A percentile compares a stretch with the other conserved stretches of the same genome.
Conservation (phyloP, 2,329 filamentous ascomycete species). For the Penicillium sp. region DNA sequence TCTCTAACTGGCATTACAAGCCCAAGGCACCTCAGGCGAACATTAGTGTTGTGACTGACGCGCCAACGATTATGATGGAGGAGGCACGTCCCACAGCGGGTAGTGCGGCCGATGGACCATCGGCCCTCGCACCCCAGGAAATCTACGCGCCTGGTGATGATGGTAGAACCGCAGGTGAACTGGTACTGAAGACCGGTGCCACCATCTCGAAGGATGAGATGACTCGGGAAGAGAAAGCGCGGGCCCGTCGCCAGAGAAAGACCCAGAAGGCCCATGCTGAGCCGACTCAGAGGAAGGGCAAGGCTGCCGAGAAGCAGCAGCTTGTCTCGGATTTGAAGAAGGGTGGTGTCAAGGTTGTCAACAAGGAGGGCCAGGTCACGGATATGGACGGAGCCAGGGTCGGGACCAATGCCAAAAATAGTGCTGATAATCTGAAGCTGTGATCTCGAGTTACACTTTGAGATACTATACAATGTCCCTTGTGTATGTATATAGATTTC, state of each 20-base stretch:
- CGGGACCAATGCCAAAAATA: conserved; percentile 30
- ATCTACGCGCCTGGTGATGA: conserved; percentile 80
- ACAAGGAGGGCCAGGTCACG: conserved; percentile 80
- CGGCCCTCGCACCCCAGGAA: conserved; percentile 89
- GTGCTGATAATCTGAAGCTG: conserved; percentile 37
- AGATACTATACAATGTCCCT: background rate
- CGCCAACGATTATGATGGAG: conserved; percentile 91
- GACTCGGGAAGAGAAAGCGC: conserved; percentile 79
- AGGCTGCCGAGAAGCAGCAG: conserved; percentile 49
- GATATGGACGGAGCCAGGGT: conserved; percentile 82
- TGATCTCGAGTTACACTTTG: conserved; percentile 10
- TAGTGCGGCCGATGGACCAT: conserved; percentile 59
- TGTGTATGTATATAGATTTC: background rate
- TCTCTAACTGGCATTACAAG: conserved; percentile 94
- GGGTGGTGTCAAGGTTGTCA: conserved; percentile 89
- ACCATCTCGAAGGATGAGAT: conserved; percentile 83
- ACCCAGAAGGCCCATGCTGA: conserved; percentile 65
- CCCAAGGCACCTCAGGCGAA: conserved; percentile 80
- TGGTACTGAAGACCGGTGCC: conserved; percentile 75
- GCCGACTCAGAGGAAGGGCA: conserved; percentile 46
- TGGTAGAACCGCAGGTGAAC: conserved; percentile 64
- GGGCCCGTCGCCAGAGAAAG: conserved; percentile 78
- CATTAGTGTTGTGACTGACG: conserved; percentile 84
- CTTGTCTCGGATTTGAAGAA: conserved; percentile 72
- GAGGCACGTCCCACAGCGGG: conserved; percentile 85